Evolutionary conservation across 2,329 filamentous ascomycete genomes (phyloP), one percentile per base, ranked within the genome.

Genomic region (Monosporascus cannonballus): DNA sequence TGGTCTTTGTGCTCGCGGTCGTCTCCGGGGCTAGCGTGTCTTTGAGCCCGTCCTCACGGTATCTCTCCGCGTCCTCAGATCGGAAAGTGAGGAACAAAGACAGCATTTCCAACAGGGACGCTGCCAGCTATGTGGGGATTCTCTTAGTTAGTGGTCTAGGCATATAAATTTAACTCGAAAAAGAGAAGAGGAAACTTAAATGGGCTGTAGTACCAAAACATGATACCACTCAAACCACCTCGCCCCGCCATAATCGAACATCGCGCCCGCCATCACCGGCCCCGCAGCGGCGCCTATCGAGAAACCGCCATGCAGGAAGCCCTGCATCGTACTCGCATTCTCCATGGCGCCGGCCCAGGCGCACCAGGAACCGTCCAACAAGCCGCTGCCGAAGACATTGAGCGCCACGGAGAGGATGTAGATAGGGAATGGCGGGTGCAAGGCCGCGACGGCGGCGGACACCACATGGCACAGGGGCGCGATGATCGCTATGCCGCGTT

Each of bases 321-420:
- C 73, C 18, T 68, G 67, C 3, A 72, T 61, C 1, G 66, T 62
- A 54, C 73, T 75, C n/a, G 70, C 69, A 17, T 65, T 68, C 2
- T 65, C 58, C 61, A 74, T 64, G 3, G 59, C 67, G 0, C 67
- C 73, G 0, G 71, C 73, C 73, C 73, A 76, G 1, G 74, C 72
- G 49, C 71, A 75, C 67, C 71, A 75, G 11, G 70, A 70, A 2
- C 69, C 72, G 56, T 77, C 74, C 0, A 75, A 51, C 2, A 76
- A 54, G 0, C 72, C 74, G 0, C 61, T 67, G 0, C 74, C 74
- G 7, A 74, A 54, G 0, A 67, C 69, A 1, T 67, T 66, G 0
- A 69, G 47, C 1, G 62, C 62, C 42, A 69, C 66, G 0, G 62
- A 67, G 3, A 61, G 48, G 6, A 74, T 50, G 2, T 73, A 54